phyloP scores from a whole-genome alignment of 1,139 yeast species.

The Hanseniaspora uvarum region DNA sequence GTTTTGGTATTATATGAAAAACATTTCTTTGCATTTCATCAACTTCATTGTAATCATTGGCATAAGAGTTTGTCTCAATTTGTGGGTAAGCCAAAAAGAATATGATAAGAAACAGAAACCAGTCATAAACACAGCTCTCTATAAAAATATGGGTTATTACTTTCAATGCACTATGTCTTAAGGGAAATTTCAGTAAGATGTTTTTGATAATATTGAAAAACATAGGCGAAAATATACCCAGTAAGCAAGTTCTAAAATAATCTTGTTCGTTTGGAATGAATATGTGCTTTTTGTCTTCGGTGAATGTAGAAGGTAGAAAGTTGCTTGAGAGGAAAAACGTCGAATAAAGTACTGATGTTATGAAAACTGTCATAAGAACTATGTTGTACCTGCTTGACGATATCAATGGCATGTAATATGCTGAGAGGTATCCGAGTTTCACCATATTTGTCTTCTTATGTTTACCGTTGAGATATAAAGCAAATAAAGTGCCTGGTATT shows the following conservation, averaged over 20 bases:
- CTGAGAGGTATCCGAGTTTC: conserved; percentile 28
- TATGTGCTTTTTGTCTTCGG: conserved; percentile 23
- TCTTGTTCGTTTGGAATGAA: conserved; percentile 32
- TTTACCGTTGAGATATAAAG: background rate
- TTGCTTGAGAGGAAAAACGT: conserved; percentile 23
- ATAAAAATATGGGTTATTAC: conserved; percentile 24
- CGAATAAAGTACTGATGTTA: conserved; percentile 21
- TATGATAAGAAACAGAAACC: conserved; percentile 28
- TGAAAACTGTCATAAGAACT: conserved; percentile 21
- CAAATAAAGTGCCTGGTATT: too few species aligned
- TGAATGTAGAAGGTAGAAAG: conserved; percentile 24
- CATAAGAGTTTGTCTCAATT: conserved; percentile 20
- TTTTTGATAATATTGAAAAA: conserved; percentile 27
- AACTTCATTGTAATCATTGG: background rate
- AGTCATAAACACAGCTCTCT: conserved; percentile 29
- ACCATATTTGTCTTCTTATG: conserved; percentile 23
- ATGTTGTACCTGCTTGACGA: conserved; percentile 28
- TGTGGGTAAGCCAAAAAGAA: conserved; percentile 32
- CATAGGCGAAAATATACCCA: conserved; percentile 31
- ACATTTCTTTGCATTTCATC: conserved; percentile 15
- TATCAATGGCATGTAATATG: conserved; percentile 30
- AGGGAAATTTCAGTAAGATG: conserved; percentile 24
- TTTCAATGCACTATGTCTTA: conserved; percentile 17
- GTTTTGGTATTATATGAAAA: conserved; percentile 32
- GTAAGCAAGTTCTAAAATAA: conserved; percentile 29